A percentile compares a stretch with the other conserved stretches of the same genome.
These are phyloP conservation scores for Luzula sylvatica DNA, from an alignment of 176 grass and related monocot species.

Conservation along the genomic window DNA sequence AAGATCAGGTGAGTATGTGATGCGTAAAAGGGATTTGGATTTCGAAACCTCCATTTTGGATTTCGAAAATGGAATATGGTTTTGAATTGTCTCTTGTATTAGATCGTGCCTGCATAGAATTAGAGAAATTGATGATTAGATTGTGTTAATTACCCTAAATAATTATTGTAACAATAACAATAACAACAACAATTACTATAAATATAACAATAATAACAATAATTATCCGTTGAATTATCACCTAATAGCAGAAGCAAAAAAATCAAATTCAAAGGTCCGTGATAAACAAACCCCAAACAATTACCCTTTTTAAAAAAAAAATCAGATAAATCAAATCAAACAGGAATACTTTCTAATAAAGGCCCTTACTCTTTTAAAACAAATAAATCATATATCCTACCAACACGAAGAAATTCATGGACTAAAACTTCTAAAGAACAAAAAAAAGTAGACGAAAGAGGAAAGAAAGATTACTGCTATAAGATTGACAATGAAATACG, in stretches of 20 bases:
- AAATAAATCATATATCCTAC: neutral
- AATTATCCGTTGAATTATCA: too few species aligned
- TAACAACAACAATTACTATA: neutral
- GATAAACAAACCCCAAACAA: too few species aligned
- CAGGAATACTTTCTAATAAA: neutral
- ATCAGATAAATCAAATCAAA: neutral
- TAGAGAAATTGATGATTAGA: neutral
- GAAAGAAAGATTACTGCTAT: slow-evolving; percentile 7
- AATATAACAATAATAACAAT: too few species aligned
- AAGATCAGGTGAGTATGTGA: slow-evolving; percentile 60
- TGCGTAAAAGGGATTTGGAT: slow-evolving; percentile 33
- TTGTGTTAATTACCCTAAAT: neutral
- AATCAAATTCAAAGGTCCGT: too few species aligned
- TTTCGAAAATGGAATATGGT: neutral
- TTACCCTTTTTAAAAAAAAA: neutral
- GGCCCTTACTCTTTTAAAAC: neutral
- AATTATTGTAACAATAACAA: neutral
- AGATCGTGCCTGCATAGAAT: neutral
- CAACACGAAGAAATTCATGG: neutral
- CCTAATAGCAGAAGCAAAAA: too few species aligned
- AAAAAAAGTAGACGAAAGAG: neutral
- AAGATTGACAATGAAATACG: neutral
- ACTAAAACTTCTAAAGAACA: neutral
- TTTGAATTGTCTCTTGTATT: neutral
- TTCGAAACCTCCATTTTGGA: slow-evolving; percentile 36